phyloP scores from a whole-genome alignment of 2,329 filamentous ascomycete species.

The Periglandula ipomoeae region DNA sequence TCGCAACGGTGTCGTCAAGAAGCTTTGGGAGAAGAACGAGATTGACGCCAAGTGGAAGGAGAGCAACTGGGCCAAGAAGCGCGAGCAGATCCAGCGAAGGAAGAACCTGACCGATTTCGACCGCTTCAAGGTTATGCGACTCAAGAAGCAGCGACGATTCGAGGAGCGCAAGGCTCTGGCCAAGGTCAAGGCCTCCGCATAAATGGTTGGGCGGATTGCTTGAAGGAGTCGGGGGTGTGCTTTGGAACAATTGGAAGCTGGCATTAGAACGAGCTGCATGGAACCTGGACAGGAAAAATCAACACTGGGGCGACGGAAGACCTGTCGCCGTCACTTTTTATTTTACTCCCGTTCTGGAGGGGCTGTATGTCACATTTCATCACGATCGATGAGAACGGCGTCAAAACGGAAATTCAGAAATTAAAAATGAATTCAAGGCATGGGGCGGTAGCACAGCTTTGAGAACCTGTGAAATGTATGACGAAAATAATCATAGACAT shows the following conservation, averaged over 20 bases:
- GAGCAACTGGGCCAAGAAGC: conserved; percentile 92
- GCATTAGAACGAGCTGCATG: conserved; percentile 29
- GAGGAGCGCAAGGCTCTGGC: conserved; percentile 94
- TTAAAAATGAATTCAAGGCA: conserved; percentile 32
- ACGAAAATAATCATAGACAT: background rate
- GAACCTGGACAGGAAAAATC: conserved; percentile 23
- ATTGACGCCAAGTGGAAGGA: conserved; percentile 91
- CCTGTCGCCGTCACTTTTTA: conserved; percentile 34
- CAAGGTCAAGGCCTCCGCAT: conserved; percentile 80
- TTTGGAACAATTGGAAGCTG: conserved; percentile 23
- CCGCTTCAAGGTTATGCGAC: conserved; percentile 98
- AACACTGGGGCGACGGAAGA: conserved; percentile 28
- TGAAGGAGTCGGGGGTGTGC: conserved; percentile 16
- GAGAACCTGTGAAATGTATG: conserved; percentile 9
- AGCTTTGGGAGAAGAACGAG: conserved; percentile 81
- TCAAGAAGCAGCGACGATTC: conserved; percentile 99
- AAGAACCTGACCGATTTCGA: conserved; percentile 95
- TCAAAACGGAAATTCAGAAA: conserved; percentile 54
- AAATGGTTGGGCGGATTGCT: conserved; percentile 32
- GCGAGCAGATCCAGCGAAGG: conserved; percentile 75
- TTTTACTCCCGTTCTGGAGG: conserved; percentile 44
- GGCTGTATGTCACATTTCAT: conserved; percentile 56
- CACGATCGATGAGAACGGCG: conserved; percentile 52
- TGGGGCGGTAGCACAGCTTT: conserved; percentile 18
- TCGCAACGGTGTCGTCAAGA: conserved; percentile 74